These are phyloP conservation scores for Malus fusca DNA, from an alignment of 306 rosid species.

Conservation along the genomic window DNA sequence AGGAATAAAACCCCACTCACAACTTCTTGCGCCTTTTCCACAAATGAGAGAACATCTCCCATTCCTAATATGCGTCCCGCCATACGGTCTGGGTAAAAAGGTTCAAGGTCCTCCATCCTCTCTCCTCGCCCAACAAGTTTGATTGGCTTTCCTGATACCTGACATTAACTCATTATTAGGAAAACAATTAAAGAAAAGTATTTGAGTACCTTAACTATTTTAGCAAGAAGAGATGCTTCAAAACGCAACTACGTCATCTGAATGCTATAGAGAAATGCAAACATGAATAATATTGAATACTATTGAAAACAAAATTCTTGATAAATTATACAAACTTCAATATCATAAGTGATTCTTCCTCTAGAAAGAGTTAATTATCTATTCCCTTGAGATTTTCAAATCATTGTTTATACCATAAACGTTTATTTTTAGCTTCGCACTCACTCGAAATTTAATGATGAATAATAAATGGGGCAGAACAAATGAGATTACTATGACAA, in stretches of 20 bases:
- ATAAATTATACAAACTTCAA: not conserved
- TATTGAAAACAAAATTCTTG: not conserved
- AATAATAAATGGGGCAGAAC: not conserved
- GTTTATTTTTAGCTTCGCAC: not conserved
- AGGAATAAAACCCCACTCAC: slow-evolving; percentile 33
- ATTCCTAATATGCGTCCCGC: slow-evolving; percentile 97
- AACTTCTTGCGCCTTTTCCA: slow-evolving; percentile 97
- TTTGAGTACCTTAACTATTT: not conserved
- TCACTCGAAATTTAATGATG: not conserved
- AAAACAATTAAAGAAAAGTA: not conserved
- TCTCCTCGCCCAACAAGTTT: slow-evolving; percentile 98
- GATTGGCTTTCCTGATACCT: slow-evolving; percentile 99
- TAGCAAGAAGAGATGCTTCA: not conserved
- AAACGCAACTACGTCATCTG: not conserved
- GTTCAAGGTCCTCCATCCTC: slow-evolving; percentile 98
- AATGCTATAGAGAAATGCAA: not conserved
- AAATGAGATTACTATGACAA: not conserved
- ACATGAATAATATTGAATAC: not conserved
- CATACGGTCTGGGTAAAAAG: slow-evolving; percentile 97
- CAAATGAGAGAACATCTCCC: slow-evolving; percentile 98
- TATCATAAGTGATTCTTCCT: not conserved
- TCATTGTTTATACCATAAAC: not conserved
- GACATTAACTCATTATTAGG: slow-evolving; percentile 11
- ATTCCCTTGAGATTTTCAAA: not conserved
- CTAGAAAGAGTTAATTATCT: not conserved